Conservation (phyloP, 2,329 filamentous ascomycete species). For the Penicillium sp. region DNA sequence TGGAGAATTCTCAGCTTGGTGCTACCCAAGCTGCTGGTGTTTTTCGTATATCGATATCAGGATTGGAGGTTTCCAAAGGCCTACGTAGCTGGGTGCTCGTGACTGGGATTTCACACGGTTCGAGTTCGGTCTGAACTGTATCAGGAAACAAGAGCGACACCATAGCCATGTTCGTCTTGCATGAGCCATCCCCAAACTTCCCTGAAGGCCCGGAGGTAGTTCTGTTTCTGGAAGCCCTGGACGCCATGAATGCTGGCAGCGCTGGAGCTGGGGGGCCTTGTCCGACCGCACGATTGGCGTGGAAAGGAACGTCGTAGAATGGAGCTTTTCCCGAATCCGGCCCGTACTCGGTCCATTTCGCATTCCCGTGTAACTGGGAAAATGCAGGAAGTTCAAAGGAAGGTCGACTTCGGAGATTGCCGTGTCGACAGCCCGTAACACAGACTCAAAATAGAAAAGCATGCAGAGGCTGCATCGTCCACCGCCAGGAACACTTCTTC, state of each 20-base stretch:
- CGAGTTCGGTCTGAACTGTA: constrained; percentile 3
- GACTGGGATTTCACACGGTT: neutral
- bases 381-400: constrained; percentile 1
- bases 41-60: neutral
- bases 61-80: neutral
- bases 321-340: constrained; percentile 16
- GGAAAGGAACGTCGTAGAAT: constrained; percentile 1
- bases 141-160: neutral
- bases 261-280: constrained; percentile 19
- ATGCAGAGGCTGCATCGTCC: constrained; percentile 11
- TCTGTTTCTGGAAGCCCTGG: constrained; percentile 1
- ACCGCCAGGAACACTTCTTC: constrained; percentile 28
- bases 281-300: constrained; percentile 13
- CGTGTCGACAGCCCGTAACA: constrained; percentile 13
- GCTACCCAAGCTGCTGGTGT: neutral
- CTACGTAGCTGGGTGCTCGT: neutral
- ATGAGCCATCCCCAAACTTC: neutral
- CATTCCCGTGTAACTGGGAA: constrained; percentile 16
- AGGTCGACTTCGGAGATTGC: constrained; percentile 19
- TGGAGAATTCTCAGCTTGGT: neutral
- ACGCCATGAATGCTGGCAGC: neutral
- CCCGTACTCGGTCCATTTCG: constrained; percentile 19
- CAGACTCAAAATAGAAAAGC: constrained; percentile 3
- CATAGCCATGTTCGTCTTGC: constrained; percentile 10
- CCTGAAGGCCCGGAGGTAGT: constrained; percentile 1